Base-by-base conservation (phyloP, 1,284 basidiomycete species). In the Anthracocystis panici-leucophaei region DNA sequence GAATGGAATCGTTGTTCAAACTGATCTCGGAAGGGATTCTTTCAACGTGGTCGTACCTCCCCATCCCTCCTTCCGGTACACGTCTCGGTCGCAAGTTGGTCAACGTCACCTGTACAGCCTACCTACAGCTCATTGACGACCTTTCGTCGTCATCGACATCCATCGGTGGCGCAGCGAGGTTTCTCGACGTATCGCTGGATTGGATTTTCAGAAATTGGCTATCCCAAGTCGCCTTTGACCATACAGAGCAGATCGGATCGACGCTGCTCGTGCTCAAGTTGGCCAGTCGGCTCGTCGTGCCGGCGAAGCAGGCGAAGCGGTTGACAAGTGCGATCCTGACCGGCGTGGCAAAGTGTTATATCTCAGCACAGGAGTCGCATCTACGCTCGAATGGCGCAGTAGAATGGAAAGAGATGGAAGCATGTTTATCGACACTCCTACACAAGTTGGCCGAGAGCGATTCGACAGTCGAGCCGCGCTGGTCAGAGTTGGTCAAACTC, bases 41-140 rank as follows among this genome's bases (percentile, higher is more conserved):
- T 2, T 67, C 64, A 0, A 75, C 64, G 8, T 75, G 73, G 73
- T 71, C 73, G 20, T 71, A 71, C 46, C 41, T 75, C 0, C 64
- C 73, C 5, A 59, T 75, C 5, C 68, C 73, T 3, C 57, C 73
- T 9, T 48, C 55, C 9, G 46, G 66, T 6, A 63, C 62, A 2
- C 49, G 31, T 10, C 21, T 59, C 1, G 62, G 59, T 8, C 31
- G 58, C 9, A 25, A 41, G 8, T 41, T 75, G 11, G 58, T 62
- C 23, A 25, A 20, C 21, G 56, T 59, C 41, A 75, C 72, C 8
- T 69, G 66, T 27, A 14, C 40, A 0, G 59, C 57, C 2, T 75
- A 63, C 16, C 1, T 53, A 21, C 16, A 21, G 8, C 50, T 75
- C 7, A 35, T 38, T 0, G 38, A 59, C 16, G 72, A 75, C 21